Conservation (phyloP, 441 rosid genomes). For the Melastoma candidum region DNA sequence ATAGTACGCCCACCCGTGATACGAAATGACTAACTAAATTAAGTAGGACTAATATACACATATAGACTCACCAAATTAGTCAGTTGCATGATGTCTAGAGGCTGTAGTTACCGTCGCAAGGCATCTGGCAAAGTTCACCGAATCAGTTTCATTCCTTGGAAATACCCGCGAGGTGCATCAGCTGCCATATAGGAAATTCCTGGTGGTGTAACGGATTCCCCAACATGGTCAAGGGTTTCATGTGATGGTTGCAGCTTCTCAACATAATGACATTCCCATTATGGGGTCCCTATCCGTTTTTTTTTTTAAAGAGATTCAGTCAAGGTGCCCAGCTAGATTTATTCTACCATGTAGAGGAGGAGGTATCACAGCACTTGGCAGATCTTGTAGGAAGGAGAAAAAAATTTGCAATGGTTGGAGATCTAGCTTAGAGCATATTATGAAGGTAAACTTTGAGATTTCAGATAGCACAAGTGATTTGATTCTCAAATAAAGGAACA, state of each 20-base stretch:
- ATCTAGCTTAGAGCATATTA: too few species aligned
- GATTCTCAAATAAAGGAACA: too few species aligned
- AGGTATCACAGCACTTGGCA: too few species aligned
- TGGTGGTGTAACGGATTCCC: conserved; percentile 17
- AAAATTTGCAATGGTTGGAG: too few species aligned
- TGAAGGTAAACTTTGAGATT: too few species aligned
- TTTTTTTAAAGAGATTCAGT: conserved; percentile 26
- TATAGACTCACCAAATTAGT: too few species aligned
- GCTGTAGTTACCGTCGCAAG: conserved; percentile 32
- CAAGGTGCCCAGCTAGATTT: conserved; percentile 32
- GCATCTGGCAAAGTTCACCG: conserved; percentile 32
- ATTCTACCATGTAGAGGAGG: conserved; percentile 23
- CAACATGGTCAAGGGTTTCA: conserved; percentile 27
- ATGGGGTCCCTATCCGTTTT: conserved; percentile 28
- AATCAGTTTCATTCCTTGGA: conserved; percentile 25
- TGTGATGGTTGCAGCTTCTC: conserved; percentile 26
- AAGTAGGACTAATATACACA: too few species aligned
- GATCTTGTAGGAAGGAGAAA: too few species aligned
- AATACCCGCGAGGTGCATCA: conserved; percentile 24
- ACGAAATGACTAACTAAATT: too few species aligned
- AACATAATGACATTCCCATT: conserved; percentile 32
- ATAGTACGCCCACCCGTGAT: too few species aligned
- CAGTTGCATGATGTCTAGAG: conserved; percentile 50
- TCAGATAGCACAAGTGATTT: too few species aligned
- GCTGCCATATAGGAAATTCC: conserved; percentile 28